Evolutionary conservation across 768 basidiomycete genomes (phyloP), one percentile per base, ranked within the genome.

Genomic region (Boletus rubropictus): DNA sequence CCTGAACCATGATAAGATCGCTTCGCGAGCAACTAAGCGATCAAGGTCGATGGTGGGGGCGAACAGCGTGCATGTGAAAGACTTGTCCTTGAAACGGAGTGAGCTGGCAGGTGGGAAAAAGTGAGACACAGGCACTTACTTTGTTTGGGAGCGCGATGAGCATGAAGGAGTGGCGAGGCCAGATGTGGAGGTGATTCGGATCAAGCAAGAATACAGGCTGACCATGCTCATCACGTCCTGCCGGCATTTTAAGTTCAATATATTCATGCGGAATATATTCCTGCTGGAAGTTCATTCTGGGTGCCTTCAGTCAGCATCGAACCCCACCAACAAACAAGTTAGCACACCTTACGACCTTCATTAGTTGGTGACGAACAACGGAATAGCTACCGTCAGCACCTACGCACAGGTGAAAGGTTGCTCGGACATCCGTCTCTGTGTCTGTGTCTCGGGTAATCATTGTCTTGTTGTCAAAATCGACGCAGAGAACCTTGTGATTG

Each of bases 81-180:
- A 86, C 71, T 82, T 88, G 69, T 98, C 94, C 95, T 97, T 67
- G 51, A 52, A 55, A 54, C 24, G 49, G 47, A 46, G 43, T 60
- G 50, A 60, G 51, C 38, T 22, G 44, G 53, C 46, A 54, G 48
- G 50, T 50, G 58, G 63, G 66, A 60, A 61, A 64, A 44, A 46
- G 44, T 37, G 55, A 50, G 52, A 59, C 10, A 56, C 47, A 39
- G 24, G 36, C 34, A 59, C 59, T 70, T 71, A 95, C 95, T 78
- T 89, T 85, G 75, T 99, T 99, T 56, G 95, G 93, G 48, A 99
- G 82, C 18, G 92, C 95, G 61, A 99, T 97, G 60, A 99, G 81
- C 95, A 99, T 99, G 77, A 98, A 98, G 39, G 92, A 90, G 68
- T 93, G 89, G 63, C 95, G 86, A 55, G 95, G 96, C 95, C 95